Evolutionary conservation across 257 asterid species (phyloP).

Genomic region (Oldenlandia corymbosa): DNA sequence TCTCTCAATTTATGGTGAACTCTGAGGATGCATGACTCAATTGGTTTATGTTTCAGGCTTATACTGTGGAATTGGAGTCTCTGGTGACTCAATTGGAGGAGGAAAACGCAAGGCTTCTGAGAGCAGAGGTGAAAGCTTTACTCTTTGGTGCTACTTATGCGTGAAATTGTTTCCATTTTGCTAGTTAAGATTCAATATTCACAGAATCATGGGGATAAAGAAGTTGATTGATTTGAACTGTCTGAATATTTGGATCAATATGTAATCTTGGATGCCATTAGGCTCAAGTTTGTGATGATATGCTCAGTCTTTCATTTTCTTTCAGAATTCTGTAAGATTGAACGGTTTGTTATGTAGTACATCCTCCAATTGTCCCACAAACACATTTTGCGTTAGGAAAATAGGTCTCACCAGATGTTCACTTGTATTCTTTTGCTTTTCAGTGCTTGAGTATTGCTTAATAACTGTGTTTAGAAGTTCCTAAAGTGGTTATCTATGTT

Average conservation of each 20-base stretch:
- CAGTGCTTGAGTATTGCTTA: neutral
- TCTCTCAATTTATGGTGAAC: neutral
- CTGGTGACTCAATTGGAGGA: constrained; percentile 74
- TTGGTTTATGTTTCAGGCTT: constrained; percentile 42
- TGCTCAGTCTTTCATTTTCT: neutral
- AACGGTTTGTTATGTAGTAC: neutral
- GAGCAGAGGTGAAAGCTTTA: constrained; percentile 48
- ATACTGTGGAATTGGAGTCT: constrained; percentile 86
- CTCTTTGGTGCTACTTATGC: neutral
- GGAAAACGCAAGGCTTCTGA: constrained; percentile 74
- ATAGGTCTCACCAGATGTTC: neutral
- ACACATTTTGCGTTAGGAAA: neutral
- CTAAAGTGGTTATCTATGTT: constrained; percentile 19
- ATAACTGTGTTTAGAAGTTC: constrained; percentile 5
- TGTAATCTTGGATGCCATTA: neutral
- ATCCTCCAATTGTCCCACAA: neutral
- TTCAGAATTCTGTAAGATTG: neutral
- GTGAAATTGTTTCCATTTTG: constrained; percentile 1
- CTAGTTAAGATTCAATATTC: neutral
- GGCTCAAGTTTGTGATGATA: neutral
- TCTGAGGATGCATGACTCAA: constrained; percentile 16
- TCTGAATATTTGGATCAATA: neutral
- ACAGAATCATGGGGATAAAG: neutral
- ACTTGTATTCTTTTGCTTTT: neutral
- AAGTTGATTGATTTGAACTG: too few relatives aligned